Conservation (phyloP, 2,329 filamentous ascomycete genomes). For the Penicillium sp. region DNA sequence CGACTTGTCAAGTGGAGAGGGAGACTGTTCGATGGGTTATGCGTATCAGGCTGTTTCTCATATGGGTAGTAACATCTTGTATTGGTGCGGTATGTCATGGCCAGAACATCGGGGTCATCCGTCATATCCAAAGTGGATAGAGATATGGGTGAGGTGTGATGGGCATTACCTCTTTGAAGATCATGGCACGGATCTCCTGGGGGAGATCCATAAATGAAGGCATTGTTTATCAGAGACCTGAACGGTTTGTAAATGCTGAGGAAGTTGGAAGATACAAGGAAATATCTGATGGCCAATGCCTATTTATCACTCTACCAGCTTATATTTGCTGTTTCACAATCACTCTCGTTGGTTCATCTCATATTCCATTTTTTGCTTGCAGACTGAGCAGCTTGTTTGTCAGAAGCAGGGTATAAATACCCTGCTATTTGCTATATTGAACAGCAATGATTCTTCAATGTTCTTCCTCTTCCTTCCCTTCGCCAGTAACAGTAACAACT, state of each 20-base stretch:
- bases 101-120: background rate
- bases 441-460: too few species aligned
- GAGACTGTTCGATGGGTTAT: background rate
- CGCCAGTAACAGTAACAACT: too few species aligned
- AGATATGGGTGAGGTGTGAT: background rate
- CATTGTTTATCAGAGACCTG: background rate
- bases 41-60: background rate
- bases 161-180: background rate
- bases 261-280: background rate
- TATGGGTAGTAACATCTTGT: accelerated
- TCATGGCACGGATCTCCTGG: background rate
- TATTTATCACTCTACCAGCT: background rate
- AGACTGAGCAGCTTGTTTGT: too few species aligned
- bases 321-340: background rate
- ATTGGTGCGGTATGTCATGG: background rate
- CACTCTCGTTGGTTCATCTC: background rate
- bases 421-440: too few species aligned
- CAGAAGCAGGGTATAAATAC: too few species aligned
- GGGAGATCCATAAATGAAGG: background rate
- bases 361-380: too few species aligned
- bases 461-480: too few species aligned
- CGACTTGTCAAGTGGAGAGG: background rate
- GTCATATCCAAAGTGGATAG: background rate
- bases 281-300: background rate
- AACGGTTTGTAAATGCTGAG: background rate